Conservation (phyloP, 2,329 filamentous ascomycete species). For the Monilinia laxa region DNA sequence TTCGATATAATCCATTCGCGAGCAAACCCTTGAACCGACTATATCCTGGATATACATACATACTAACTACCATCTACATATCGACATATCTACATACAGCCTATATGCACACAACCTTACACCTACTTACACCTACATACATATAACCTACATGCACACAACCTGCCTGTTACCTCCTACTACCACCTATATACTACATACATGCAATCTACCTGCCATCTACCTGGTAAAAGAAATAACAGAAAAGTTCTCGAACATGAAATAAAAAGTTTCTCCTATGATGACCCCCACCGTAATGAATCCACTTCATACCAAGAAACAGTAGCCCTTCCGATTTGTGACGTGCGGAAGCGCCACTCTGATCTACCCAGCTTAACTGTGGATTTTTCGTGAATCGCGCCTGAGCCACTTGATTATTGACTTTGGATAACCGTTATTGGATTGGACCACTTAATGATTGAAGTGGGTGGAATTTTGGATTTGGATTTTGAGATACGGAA, state of each 20-base stretch:
- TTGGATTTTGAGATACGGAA: conserved; percentile 1
- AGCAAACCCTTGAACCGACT: too few species aligned
- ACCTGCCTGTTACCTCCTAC: too few species aligned
- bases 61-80: too few species aligned
- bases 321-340: conserved; percentile 20
- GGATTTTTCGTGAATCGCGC: conserved; percentile 14
- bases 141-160: too few species aligned
- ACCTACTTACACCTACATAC: too few species aligned
- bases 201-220: too few species aligned
- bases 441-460: background rate
- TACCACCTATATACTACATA: too few species aligned
- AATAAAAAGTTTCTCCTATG: conserved; percentile 11
- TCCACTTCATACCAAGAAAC: conserved; percentile 9
- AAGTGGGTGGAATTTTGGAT: conserved; percentile 4
- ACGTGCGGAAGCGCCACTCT: conserved; percentile 23
- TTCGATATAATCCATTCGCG: too few species aligned
- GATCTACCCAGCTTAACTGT: conserved; percentile 20
- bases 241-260: conserved; percentile 14
- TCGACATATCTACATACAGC: too few species aligned
- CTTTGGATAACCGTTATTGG: background rate
- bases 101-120: too few species aligned
- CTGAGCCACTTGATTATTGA: conserved; percentile 19
- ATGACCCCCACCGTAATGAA: background rate
- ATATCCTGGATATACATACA: too few species aligned
- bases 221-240: background rate